A percentile compares a stretch with the other conserved stretches of the same genome.
phyloP scores from a whole-genome alignment of 2,329 filamentous ascomycete genomes.

The Penicillium brasilianum region DNA sequence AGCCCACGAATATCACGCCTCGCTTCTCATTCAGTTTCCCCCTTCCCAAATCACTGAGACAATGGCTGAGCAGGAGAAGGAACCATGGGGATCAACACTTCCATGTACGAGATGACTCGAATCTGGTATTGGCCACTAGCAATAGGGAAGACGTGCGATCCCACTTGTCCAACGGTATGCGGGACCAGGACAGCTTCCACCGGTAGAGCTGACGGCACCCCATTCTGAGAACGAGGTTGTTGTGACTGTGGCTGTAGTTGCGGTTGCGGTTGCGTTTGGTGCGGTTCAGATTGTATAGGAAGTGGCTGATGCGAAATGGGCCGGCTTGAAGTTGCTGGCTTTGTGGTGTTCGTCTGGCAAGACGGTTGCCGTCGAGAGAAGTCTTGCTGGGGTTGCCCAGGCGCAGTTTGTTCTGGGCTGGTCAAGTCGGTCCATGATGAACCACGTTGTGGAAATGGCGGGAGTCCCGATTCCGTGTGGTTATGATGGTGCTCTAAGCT shows the following conservation, averaged over 20 bases:
- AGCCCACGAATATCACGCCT: background rate
- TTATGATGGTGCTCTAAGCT: background rate
- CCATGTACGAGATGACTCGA: constrained; percentile 5
- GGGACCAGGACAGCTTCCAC: constrained; percentile 1
- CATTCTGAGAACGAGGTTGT: background rate
- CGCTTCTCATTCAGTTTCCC: background rate
- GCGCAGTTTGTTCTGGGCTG: background rate
- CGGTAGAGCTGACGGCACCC: background rate
- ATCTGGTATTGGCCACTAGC: constrained; percentile 3
- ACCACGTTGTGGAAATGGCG: background rate
- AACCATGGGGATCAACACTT: constrained; percentile 1
- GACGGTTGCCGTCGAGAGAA: background rate
- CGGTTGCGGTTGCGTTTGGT: background rate
- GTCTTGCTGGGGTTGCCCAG: background rate
- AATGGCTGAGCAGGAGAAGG: background rate
- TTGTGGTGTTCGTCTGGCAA: background rate
- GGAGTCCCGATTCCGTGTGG: background rate
- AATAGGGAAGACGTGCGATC: background rate
- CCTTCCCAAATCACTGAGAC: background rate
- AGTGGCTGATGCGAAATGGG: background rate
- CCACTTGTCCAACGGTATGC: background rate
- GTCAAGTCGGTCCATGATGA: background rate
- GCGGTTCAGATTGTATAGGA: background rate
- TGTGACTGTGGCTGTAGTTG: background rate
- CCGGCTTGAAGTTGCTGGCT: background rate